Conservation (phyloP, 306 rosid genomes). For the Trifolium repens region DNA sequence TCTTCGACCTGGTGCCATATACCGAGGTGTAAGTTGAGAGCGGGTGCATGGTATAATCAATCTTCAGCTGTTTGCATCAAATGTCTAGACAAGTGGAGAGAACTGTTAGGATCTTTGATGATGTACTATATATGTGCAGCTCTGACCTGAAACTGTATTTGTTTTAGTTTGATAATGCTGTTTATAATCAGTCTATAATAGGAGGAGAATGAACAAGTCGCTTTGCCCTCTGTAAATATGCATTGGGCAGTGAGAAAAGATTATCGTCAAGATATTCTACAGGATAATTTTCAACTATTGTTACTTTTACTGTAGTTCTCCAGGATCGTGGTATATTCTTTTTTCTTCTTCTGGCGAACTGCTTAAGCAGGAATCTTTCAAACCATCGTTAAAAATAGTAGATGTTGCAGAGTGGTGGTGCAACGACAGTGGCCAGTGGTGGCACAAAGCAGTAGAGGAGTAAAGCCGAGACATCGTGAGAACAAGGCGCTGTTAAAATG, state of each 20-base stretch:
- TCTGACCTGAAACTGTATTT: constrained; percentile 33
- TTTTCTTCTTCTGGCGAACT: neutral
- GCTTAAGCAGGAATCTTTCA: constrained; percentile 10
- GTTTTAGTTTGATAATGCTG: constrained; percentile 34
- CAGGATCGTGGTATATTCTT: neutral
- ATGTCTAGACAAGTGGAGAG: constrained; percentile 27
- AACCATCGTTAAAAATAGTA: neutral
- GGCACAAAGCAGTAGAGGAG: too few species aligned
- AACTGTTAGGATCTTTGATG: constrained; percentile 33
- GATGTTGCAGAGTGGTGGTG: too few species aligned
- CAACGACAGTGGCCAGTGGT: too few species aligned
- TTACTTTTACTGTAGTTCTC: neutral
- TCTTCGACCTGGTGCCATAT: constrained; percentile 85
- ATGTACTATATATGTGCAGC: constrained; percentile 7
- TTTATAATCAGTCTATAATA: constrained; percentile 29
- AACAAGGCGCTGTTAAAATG: neutral
- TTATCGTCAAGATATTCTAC: constrained; percentile 15
- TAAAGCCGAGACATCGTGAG: neutral
- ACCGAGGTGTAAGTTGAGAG: constrained; percentile 78
- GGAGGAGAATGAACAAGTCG: constrained; percentile 40
- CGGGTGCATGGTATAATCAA: constrained; percentile 33
- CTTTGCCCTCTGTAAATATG: constrained; percentile 51
- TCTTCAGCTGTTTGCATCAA: constrained; percentile 29
- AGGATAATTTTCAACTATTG: constrained; percentile 4
- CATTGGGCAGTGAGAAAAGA: constrained; percentile 25